Evolutionary conservation across 148 eudicot species (phyloP), one percentile per base, ranked within the genome.

Genomic region (Chenopodium formosanum): DNA sequence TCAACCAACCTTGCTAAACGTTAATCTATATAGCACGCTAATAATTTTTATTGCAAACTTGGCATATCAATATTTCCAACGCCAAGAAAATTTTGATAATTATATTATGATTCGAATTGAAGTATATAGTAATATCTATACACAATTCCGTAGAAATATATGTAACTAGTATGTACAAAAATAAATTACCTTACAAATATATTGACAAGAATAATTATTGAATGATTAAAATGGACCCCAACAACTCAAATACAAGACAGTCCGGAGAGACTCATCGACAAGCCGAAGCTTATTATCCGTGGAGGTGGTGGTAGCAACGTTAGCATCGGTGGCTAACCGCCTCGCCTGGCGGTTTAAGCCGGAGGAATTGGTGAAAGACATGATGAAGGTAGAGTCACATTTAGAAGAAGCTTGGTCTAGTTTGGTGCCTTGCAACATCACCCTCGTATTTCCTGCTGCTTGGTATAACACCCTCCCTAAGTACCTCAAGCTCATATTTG

Each of bases 191-290:
- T 11, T 48, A 48, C 53, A 48, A 56, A 56, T 19, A 16, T 3
- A 16, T 56, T 4, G 17, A 56, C 62, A 56, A 17, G 22, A 56
- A 56, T 56, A 14, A 56, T 19, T 56, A 56, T 17, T 56, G 62
- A 56, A 56, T 12, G 17, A 4, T 12, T 17, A 12, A 56, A 14
- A 50, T 50, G 53, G 83, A 31, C 82, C 83, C 86, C 86, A 84
- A 75, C 14, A 75, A 44, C 83, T 84, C 66, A 84, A 48, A 80
- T 56, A 84, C 83, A 84, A 75, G 56, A 84, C 73, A 12, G 27
- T 75, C 73, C 86, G 63, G 1, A 84, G 80, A 60, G 76, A 37
- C 76, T 84, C 86, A 25, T 72, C 13, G 53, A 7, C 56, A 0
- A 16, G 62, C 62, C 62, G 58, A 23, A 37, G 23, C 19, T 53